Base-by-base conservation (phyloP, 805 yeast genomes). In the Wickerhamomyces queroliae region DNA sequence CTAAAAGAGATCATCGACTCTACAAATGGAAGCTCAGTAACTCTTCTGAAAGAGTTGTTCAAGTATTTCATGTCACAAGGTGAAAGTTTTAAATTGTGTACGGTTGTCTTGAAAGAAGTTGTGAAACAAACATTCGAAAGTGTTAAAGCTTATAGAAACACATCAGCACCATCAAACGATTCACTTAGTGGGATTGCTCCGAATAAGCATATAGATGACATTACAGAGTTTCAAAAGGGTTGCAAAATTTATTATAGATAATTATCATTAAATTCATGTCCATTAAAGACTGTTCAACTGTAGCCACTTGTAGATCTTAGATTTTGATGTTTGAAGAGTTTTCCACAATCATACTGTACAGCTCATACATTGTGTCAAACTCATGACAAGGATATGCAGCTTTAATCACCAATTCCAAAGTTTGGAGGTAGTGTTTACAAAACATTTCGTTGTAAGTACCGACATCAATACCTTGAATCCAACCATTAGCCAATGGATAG, bases 381-480 rank as follows among this genome's bases (percentile, higher is more conserved):
- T 64, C 69, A 38, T 56, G 49, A 9, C 58, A 59, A 0, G 80
- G 80, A 42, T 67, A 65, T 0, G 80, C 72, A 19, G 76, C 66
- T 30, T 68, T 70, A 18, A 76, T 45, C 4, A 77, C 45, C 12
- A 77, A 53, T 2, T 67, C 55, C 38, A 77, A 48, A 0, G 81
- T 75, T 21, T 66, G 59, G 3, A 77, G 39, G 47, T 68, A 78
- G 45, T 78, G 83, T 3, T 69, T 68, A 29, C 69, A 58, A 41
- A 78, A 72, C 17, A 76, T 45, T 6, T 72, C 66, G 15, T 78
- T 73, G 43, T 70, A 75, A 23, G 70, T 66, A 0, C 83, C 83
- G 28, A 77, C 56, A 39, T 74, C 65, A n/a, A 76, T 69, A 9
- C 76, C 72, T 39, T 70, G 72, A 33, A 71, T 52, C 81, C 80